Evolutionary conservation across 1,284 basidiomycete genomes (phyloP).

Genomic region (Tremellales sp.): DNA sequence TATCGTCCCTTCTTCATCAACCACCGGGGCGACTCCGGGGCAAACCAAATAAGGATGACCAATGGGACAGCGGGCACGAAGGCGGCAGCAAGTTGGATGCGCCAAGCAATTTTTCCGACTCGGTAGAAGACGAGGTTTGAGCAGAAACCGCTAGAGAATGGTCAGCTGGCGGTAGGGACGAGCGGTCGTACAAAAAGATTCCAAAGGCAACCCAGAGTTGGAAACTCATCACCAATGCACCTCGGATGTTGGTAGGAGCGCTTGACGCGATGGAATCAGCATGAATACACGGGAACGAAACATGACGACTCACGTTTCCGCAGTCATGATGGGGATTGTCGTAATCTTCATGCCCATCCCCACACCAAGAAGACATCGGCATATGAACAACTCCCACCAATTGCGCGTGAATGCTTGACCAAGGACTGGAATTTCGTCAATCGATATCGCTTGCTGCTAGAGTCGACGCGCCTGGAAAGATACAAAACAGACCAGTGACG

Average conservation of each 20-base stretch:
- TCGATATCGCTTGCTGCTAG: too few relatives aligned
- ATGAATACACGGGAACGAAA: conserved; percentile 22
- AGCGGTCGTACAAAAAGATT: conserved; percentile 10
- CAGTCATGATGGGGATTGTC: too few relatives aligned
- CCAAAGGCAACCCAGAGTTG: conserved; percentile 51
- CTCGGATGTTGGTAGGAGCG: conserved; percentile 22
- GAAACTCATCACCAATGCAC: conserved; percentile 52
- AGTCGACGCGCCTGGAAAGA: conserved; percentile 51
- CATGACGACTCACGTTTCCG: too few relatives aligned
- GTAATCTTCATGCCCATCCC: too few relatives aligned
- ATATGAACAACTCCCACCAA: conserved; percentile 54
- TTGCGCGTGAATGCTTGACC: conserved; percentile 58
- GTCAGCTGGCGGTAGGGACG: too few relatives aligned
- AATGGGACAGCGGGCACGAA: conserved; percentile 20
- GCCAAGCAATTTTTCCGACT: conserved; percentile 13
- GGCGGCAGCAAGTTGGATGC: conserved; percentile 22
- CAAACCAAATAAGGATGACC: conserved; percentile 13
- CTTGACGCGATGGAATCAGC: conserved; percentile 21
- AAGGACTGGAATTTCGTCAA: too few relatives aligned
- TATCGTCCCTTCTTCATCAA: conserved; percentile 15
- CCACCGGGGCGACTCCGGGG: conserved; percentile 26
- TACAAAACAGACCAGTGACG: conserved; percentile 59
- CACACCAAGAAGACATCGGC: conserved; percentile 47
- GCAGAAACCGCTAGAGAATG: conserved; percentile 18
- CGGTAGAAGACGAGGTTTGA: conserved; percentile 13